Base-by-base conservation (phyloP, 1,139 yeast genomes). In the Eremothecium cymbalariae region DNA sequence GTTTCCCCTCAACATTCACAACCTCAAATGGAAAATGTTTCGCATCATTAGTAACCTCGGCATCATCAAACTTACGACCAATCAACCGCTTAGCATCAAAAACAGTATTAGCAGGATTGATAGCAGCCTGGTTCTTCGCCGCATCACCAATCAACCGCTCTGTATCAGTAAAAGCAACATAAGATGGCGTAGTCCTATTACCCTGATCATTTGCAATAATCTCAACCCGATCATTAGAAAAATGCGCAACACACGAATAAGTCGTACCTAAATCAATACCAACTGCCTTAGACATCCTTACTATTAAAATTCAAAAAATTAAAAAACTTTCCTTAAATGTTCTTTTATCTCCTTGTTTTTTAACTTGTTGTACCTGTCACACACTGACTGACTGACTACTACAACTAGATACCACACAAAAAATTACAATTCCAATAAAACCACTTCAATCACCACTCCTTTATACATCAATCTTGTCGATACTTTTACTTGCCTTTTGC, bases 201-300 rank as follows among this genome's bases (percentile, higher is more conserved):
- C 81, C 81, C 62, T 74, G 80, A 59, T 74, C 79, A 50, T 75
- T 75, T 42, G 81, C 81, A 51, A 75, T 74, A 55, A 76, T 76
- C 62, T 76, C 84, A 43, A 76, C 83, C 52, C 79, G 67, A 53
- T 78, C 85, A 51, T 77, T 77, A 41, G 80, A 64, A 51, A 72
- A 75, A 62, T 75, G 79, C 43, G 84, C 88, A 50, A 79, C 88
- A 74, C 88, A 79, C 36, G 88, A 79, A 67, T 79, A 79, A 39
- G 88, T 79, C 42, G 88, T 79, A 66, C 88, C 88, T 70, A 79
- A 77, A 68, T 79, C 88, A 65, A 79, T 79, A 64, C 88, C 88
- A 53, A 79, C 74, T 63, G 86, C 85, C 63, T 70, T 74, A 37
- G 77, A 65, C 80, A 73, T 73, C n/a, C n/a, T n/a, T n/a, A n/a